These are phyloP conservation scores for Penicillium mononematosum DNA, from an alignment of 495 filamentous ascomycete genomes.

Conservation along the genomic window DNA sequence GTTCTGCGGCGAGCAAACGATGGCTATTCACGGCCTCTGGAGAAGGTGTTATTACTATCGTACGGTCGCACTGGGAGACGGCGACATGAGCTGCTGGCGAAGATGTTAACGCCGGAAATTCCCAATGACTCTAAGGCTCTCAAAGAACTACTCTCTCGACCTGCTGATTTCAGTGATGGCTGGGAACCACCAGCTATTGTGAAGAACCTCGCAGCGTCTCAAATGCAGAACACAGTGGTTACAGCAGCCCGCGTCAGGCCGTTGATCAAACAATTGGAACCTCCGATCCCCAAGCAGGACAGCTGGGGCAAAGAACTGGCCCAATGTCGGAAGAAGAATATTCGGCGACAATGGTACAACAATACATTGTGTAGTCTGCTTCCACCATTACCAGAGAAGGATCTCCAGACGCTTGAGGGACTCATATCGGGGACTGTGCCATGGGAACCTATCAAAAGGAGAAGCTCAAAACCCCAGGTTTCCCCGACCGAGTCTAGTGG, in stretches of 20 bases:
- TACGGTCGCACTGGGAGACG: conserved; percentile 76
- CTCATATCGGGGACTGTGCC: conserved; percentile 53
- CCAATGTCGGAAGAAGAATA: conserved; percentile 52
- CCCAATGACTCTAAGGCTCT: conserved; percentile 33
- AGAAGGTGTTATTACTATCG: conserved; percentile 60
- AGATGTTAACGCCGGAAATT: conserved; percentile 42
- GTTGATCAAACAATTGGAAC: conserved; percentile 39
- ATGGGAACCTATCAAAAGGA: conserved; percentile 43
- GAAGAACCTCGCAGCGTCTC: conserved; percentile 38
- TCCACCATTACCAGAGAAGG: conserved; percentile 68
- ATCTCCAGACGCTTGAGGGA: conserved; percentile 61
- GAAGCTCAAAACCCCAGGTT: conserved; percentile 17
- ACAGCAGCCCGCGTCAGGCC: conserved; percentile 25
- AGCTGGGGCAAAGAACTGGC: conserved; percentile 62
- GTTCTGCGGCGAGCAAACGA: conserved; percentile 58
- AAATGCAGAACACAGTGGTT: conserved; percentile 29
- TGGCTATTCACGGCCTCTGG: conserved; percentile 61
- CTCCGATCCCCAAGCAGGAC: conserved; percentile 58
- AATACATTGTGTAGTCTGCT: conserved; percentile 53
- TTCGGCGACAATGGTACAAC: conserved; percentile 60
- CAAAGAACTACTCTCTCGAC: conserved; percentile 20
- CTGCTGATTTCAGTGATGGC: conserved; percentile 27
- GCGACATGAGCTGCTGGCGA: conserved; percentile 57
- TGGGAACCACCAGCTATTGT: conserved; percentile 40
- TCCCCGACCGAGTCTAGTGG: conserved; percentile 7